Evolutionary conservation across 768 basidiomycete species (phyloP).

Genomic region (Suillus subaureus): DNA sequence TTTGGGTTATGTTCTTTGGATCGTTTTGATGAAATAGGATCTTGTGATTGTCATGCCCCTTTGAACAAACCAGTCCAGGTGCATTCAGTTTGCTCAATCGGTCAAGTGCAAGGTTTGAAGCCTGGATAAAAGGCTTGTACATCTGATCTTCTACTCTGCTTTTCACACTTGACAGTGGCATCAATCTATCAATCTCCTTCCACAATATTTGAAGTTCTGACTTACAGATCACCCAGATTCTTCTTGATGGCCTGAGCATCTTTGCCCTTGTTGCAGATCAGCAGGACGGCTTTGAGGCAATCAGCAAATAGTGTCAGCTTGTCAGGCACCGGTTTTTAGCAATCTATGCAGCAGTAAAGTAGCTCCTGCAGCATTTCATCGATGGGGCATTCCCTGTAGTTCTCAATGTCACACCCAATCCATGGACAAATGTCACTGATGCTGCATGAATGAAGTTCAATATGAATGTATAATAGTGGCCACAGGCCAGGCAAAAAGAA

Average conservation of each 20-base stretch:
- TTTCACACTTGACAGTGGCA: not conserved
- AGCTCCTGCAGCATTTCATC: constrained; percentile 4
- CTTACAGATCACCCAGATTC: not conserved
- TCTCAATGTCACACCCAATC: not conserved
- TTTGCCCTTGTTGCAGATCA: not conserved
- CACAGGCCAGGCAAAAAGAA: not conserved
- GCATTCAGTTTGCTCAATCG: not conserved
- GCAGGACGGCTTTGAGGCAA: constrained; percentile 6
- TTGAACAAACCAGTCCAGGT: not conserved
- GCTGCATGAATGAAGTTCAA: not conserved
- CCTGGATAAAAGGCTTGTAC: not conserved
- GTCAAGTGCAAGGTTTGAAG: not conserved
- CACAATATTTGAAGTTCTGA: not conserved
- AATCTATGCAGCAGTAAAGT: not conserved
- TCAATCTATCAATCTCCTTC: not conserved
- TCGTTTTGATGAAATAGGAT: not conserved
- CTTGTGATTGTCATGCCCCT: not conserved
- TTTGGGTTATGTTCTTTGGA: not conserved
- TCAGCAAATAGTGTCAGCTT: not conserved
- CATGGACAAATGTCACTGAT: not conserved
- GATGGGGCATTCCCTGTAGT: not conserved
- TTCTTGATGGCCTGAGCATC: not conserved
- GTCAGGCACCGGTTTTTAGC: not conserved
- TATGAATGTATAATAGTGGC: not conserved
- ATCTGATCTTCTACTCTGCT: not conserved